These are phyloP conservation scores for Corymbia citriodora DNA, from an alignment of 441 rosid species.

Conservation along the genomic window DNA sequence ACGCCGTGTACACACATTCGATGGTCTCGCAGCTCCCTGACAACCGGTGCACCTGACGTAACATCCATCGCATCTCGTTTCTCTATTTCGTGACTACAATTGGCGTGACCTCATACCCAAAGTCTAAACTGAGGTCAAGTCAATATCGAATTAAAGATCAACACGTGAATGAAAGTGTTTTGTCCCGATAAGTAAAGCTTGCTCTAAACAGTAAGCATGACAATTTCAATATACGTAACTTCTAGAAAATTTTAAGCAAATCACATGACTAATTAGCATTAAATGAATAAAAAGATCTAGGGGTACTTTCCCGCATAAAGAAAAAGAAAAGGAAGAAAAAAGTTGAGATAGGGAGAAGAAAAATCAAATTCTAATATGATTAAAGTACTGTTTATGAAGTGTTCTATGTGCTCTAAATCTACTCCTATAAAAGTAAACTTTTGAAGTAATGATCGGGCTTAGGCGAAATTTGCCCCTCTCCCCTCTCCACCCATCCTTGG, in stretches of 20 bases:
- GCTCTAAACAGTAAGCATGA: background rate
- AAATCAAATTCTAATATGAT: background rate
- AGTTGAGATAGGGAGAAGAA: background rate
- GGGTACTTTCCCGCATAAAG: background rate
- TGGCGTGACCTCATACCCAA: background rate
- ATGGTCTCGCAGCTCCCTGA: background rate
- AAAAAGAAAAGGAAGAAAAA: background rate
- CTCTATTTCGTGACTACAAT: background rate
- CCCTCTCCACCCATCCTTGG: background rate
- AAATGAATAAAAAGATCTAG: background rate
- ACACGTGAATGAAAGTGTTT: no score
- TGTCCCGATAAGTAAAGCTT: background rate
- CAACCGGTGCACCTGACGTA: background rate
- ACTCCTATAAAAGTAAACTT: accelerated
- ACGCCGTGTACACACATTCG: background rate
- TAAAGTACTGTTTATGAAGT: background rate
- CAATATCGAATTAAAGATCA: no score
- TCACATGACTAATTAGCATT: background rate
- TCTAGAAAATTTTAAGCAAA: background rate
- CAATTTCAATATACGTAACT: background rate
- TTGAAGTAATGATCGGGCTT: background rate
- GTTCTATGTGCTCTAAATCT: background rate
- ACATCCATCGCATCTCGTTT: background rate
- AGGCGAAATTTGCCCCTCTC: background rate
- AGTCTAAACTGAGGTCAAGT: background rate